A percentile compares a stretch with the other conserved stretches of the same genome.
Evolutionary conservation across 768 basidiomycete species (phyloP).

Genomic region (Lactifluus volemus): DNA sequence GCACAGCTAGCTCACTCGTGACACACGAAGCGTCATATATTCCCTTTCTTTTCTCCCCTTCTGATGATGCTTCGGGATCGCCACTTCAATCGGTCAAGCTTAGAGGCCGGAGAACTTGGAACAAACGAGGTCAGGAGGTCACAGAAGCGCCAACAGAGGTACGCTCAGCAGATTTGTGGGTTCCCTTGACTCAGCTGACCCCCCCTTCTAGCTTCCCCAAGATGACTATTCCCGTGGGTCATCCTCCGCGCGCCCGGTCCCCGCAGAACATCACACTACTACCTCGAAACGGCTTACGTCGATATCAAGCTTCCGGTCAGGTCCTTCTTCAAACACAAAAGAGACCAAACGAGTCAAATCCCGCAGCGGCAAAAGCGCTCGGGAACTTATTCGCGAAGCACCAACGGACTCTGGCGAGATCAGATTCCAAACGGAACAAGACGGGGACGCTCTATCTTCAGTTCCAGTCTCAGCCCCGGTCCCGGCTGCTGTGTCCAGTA

Average conservation of each 20-base stretch:
- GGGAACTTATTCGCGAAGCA: constrained; percentile 11
- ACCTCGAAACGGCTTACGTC: constrained; percentile 15
- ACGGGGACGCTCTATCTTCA: neutral
- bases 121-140: constrained; percentile 20
- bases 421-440: neutral
- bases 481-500: too few species aligned
- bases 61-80: constrained; percentile 13
- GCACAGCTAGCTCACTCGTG: constrained; percentile 3
- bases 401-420: neutral
- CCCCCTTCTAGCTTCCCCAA: constrained; percentile 1
- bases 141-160: constrained; percentile 5
- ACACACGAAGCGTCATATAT: constrained; percentile 19
- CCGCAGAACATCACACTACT: neutral
- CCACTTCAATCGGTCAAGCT: constrained; percentile 8
- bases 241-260: constrained; percentile 1
- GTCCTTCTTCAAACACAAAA: neutral
- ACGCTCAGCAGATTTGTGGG: neutral
- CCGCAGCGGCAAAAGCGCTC: constrained; percentile 8
- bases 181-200: neutral
- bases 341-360: neutral
- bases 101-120: constrained; percentile 17
- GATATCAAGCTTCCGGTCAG: constrained; percentile 13
- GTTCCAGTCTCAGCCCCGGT: neutral
- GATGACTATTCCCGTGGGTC: constrained; percentile 11
- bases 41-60: constrained; percentile 14